Evolutionary conservation across 2,329 filamentous ascomycete species (phyloP).

Genomic region (Penicillium digitatum): DNA sequence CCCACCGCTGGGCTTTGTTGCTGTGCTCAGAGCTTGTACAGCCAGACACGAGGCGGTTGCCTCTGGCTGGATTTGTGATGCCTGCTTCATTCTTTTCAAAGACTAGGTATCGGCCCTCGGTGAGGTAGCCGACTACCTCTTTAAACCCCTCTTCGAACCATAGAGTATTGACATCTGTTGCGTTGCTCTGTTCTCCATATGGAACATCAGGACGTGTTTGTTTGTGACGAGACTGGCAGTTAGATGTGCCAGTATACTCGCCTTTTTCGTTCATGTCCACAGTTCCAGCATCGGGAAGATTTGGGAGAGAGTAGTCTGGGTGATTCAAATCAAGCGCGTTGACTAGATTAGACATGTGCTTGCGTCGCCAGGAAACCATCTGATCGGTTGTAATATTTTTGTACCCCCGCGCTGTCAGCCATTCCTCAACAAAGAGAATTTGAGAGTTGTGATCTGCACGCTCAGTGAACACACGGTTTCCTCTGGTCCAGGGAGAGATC

Average conservation of each 20-base stretch:
- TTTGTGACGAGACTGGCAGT: constrained; percentile 43
- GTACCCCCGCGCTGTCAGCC: constrained; percentile 46
- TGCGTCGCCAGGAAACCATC: constrained; percentile 47
- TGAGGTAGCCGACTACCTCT: constrained; percentile 49
- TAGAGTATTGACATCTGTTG: constrained; percentile 27
- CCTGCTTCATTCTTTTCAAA: constrained; percentile 49
- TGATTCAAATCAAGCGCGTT: constrained; percentile 47
- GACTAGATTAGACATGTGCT: constrained; percentile 49
- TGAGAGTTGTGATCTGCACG: constrained; percentile 55
- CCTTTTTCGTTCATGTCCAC: constrained; percentile 45
- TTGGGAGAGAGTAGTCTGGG: constrained; percentile 50
- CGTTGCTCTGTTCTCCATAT: constrained; percentile 44
- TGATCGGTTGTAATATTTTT: constrained; percentile 39
- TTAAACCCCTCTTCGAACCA: constrained; percentile 56
- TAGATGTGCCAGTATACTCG: constrained; percentile 45
- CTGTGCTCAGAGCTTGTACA: constrained; percentile 38
- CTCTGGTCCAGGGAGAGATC: constrained; percentile 55
- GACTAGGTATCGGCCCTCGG: constrained; percentile 54
- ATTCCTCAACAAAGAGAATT: constrained; percentile 53
- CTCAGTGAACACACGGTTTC: constrained; percentile 53
- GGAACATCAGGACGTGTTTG: constrained; percentile 46
- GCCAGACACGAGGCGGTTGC: constrained; percentile 16
- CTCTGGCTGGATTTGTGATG: constrained; percentile 34
- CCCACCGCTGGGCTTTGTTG: constrained; percentile 47
- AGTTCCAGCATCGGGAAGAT: constrained; percentile 43